Evolutionary conservation across 148 eudicot species (phyloP).

Genomic region (Chenopodium formosanum): DNA sequence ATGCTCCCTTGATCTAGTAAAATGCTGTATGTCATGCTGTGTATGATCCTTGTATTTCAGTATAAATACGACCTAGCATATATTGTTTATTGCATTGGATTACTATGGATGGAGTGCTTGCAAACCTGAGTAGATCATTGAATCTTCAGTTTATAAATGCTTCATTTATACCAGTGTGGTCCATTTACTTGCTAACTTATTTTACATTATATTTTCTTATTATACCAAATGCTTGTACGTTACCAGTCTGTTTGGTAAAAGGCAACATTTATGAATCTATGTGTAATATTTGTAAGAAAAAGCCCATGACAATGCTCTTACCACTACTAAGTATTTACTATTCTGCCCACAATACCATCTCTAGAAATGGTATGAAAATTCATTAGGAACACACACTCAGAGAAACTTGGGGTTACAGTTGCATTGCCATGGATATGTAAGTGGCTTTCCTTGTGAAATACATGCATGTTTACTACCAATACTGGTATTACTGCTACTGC

Average conservation of each 20-base stretch:
- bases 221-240: not conserved
- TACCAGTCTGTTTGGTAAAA: no score
- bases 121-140: not conserved
- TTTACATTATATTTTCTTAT: not conserved
- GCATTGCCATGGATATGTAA: not conserved
- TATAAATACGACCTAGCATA: not conserved
- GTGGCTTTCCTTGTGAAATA: not conserved
- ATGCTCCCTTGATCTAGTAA: not conserved
- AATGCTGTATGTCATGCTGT: not conserved
- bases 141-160: not conserved
- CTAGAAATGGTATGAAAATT: no score
- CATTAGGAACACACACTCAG: no score
- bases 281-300: not conserved
- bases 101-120: constrained; percentile 1
- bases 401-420: not conserved
- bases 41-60: not conserved
- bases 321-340: no score
- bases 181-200: not conserved
- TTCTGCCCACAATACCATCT: no score
- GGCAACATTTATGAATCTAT: no score
- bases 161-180: not conserved
- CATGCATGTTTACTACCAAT: not conserved
- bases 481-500: not conserved
- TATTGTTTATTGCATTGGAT: not conserved
- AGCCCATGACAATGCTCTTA: not conserved